phyloP scores from a whole-genome alignment of 1,284 basidiomycete species.

The Malassezia restricta region DNA sequence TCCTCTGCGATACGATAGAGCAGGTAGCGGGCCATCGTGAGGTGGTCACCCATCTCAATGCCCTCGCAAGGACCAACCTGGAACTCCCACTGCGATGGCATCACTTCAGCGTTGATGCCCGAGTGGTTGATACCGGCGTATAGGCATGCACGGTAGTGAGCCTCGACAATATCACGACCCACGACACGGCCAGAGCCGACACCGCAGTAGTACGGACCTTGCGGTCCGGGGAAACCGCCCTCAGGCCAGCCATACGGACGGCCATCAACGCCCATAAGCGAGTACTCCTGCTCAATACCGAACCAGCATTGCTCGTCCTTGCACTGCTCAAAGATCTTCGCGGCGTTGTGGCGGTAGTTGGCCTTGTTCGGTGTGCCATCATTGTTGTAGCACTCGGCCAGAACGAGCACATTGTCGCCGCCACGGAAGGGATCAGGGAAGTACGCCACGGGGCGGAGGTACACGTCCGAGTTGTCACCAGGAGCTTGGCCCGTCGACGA shows the following conservation, averaged over 20 bases:
- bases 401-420: conserved; percentile 54
- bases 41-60: conserved; percentile 88
- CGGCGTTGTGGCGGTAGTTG: conserved; percentile 56
- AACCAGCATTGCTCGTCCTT: conserved; percentile 66
- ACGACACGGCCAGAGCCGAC: conserved; percentile 98
- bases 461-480: conserved; percentile 94
- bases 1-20: conserved; percentile 61
- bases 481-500: conserved; percentile 51
- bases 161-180: conserved; percentile 96
- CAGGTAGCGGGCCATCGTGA: conserved; percentile 43
- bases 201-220: conserved; percentile 99
- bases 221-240: conserved; percentile 94
- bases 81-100: conserved; percentile 99
- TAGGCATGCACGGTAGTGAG: conserved; percentile 90
- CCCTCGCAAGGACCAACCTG: conserved; percentile 97
- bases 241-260: conserved; percentile 79
- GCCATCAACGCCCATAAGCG: conserved; percentile 86
- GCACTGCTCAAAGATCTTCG: conserved; percentile 41
- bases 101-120: conserved; percentile 99
- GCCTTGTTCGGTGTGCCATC: conserved; percentile 96
- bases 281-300: conserved; percentile 98
- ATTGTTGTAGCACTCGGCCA: conserved; percentile 91
- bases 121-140: conserved; percentile 96
- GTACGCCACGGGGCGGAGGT: conserved; percentile 89
- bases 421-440: conserved; percentile 99